These are phyloP conservation scores for Pichia sp. DNA, from an alignment of 1,139 yeast species.

Conservation along the genomic window DNA sequence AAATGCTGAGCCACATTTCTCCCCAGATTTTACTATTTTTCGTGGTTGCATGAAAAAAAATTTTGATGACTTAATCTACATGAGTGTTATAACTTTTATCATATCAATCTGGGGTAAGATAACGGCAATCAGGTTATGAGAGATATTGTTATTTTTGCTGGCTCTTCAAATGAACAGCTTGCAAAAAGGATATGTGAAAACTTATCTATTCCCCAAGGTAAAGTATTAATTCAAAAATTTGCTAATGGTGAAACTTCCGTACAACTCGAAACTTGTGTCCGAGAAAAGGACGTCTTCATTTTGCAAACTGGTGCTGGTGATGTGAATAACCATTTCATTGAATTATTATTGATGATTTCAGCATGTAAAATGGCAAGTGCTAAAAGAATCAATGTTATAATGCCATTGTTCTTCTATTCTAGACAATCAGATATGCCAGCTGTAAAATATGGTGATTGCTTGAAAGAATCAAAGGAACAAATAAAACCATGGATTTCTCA, in stretches of 20 bases:
- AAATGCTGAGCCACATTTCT: no score
- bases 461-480: conserved; percentile 36
- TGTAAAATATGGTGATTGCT: conserved; percentile 12
- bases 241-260: conserved; percentile 89
- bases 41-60: no score
- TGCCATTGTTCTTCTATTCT: conserved; percentile 92
- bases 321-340: conserved; percentile 87
- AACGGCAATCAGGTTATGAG: no score
- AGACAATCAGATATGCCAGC: conserved; percentile 96
- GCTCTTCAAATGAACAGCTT: conserved; percentile 64
- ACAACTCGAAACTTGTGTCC: conserved; percentile 71
- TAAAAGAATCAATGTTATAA: conserved; percentile 83
- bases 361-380: conserved; percentile 98
- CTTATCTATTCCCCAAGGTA: conserved; percentile 55
- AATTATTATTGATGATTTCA: conserved; percentile 76
- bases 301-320: conserved; percentile 71
- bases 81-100: no score
- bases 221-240: conserved; percentile 51
- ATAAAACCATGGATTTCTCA: conserved; percentile 88
- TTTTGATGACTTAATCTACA: no score
- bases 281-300: conserved; percentile 91
- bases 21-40: no score
- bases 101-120: neutral
- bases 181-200: conserved; percentile 56
- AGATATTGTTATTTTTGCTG: conserved; percentile 70